Base-by-base conservation (phyloP, 441 rosid species). In the Oxalis stricta region DNA sequence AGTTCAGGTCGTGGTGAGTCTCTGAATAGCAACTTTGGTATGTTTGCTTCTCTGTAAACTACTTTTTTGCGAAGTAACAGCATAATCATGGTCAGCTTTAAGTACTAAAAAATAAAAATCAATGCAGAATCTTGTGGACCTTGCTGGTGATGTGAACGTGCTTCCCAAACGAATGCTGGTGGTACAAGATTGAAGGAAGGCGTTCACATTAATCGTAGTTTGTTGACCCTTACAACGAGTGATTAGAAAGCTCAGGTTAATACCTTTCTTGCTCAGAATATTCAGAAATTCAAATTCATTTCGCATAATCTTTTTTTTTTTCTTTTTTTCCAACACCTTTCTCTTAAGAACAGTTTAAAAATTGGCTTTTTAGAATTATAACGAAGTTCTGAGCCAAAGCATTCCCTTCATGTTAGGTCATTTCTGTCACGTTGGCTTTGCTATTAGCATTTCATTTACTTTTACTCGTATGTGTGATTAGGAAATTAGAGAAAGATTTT, bases 131-230 rank as follows among this genome's bases (percentile, higher is more conserved):
- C 84, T 87, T 37, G 97, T 87, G 56, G 97, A 87, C 66, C 95
- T 87, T 38, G 97, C 97, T 56, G 97, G 97, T n/a, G n/a, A 63
- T 83, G 97, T 55, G 97, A 87, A 56, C 93, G 93, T 46, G 84
- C 74, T 39, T 67, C 74, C 47, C 93, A 81, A 64, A 84, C 97
- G 53, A 76, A 78, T 41, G 77, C 93, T 5, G 81, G 66, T 65
- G 93, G 93, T 32, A 50, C 62, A 43, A 73, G 95, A 62, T 61
- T 84, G 55, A 87, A 87, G 70, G 97, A 87, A 72, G 95, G 95
- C 17, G 73, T 80, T 56, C 97, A 87, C 60, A 87, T 84, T 33
- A 87, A 87, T 58, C 86, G 92, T 23, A 87, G 97, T 63, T 73
- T 87, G 61, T 60, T 87, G 75, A 87, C 95, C 16, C 88, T 87